These are phyloP conservation scores for Harringtonia lauricola DNA, from an alignment of 2,329 filamentous ascomycete genomes.

Conservation along the genomic window DNA sequence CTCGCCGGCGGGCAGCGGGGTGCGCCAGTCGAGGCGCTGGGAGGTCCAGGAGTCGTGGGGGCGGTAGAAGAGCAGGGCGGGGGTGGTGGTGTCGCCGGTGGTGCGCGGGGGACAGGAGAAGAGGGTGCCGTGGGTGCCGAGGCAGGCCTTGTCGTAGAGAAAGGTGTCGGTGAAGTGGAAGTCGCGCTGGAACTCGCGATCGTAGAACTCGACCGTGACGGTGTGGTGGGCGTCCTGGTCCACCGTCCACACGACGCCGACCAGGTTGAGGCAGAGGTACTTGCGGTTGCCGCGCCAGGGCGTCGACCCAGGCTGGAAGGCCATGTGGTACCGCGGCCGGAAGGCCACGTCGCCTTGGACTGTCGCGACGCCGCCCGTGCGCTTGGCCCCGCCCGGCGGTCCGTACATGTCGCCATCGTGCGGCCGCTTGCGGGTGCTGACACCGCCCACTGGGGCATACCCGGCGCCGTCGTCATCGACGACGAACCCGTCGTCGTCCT, in stretches of 20 bases:
- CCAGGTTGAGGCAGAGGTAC: slow-evolving; percentile 86
- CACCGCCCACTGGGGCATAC: slow-evolving; percentile 55
- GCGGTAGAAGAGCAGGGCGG: slow-evolving; percentile 85
- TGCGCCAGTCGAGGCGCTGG: slow-evolving; percentile 80
- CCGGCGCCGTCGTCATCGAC: slow-evolving; percentile 92
- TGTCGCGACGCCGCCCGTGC: slow-evolving; percentile 23
- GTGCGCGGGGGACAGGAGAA: slow-evolving; percentile 67
- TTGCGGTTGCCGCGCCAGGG: slow-evolving; percentile 92
- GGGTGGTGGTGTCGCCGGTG: slow-evolving; percentile 35
- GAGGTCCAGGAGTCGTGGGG: slow-evolving; percentile 96
- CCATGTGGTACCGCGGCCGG: slow-evolving; percentile 61
- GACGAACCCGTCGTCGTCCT: slow-evolving; percentile 70
- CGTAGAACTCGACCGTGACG: slow-evolving; percentile 94
- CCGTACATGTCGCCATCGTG: slow-evolving; percentile 36
- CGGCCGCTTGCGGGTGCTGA: slow-evolving; percentile 36
- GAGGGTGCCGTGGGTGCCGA: slow-evolving; percentile 73
- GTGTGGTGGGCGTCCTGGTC: slow-evolving; percentile 91
- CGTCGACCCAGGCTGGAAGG: slow-evolving; percentile 90
- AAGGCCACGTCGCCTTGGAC: slow-evolving; percentile 17
- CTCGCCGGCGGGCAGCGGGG: slow-evolving; percentile 77
- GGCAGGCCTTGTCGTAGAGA: slow-evolving; percentile 89
- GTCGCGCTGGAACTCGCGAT: slow-evolving; percentile 81
- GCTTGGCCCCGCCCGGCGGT: slow-evolving; percentile 32
- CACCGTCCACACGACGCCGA: slow-evolving; percentile 93
- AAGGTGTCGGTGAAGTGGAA: slow-evolving; percentile 98